A percentile compares a stretch with the other conserved stretches of the same genome.
phyloP scores from a whole-genome alignment of 108 stramenopile species.

The Chaetoceros tenuissimus region DNA sequence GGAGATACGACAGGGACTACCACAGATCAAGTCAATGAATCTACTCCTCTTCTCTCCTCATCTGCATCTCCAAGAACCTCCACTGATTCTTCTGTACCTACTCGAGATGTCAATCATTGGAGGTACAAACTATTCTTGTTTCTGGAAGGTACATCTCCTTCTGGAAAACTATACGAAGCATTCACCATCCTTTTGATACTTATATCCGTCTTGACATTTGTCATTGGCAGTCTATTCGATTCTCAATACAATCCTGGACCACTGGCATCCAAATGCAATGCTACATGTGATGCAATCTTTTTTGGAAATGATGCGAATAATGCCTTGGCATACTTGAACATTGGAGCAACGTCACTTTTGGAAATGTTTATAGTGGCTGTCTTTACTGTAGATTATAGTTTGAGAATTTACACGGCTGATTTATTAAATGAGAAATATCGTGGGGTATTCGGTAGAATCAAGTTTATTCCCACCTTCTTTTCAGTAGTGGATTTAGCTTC shows the following conservation, averaged over 20 bases:
- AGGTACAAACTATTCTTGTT: constrained; percentile 53
- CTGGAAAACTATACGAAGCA: constrained; percentile 59
- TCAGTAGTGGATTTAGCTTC: constrained; percentile 76
- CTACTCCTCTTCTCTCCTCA: background rate
- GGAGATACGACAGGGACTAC: background rate
- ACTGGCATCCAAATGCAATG: constrained; percentile 22
- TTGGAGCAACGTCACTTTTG: constrained; percentile 60
- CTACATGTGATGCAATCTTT: constrained; percentile 59
- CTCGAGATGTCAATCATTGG: too few species aligned
- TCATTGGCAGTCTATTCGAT: constrained; percentile 61
- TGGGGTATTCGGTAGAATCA: constrained; percentile 34
- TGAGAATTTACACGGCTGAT: constrained; percentile 57
- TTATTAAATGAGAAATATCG: constrained; percentile 39
- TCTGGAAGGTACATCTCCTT: constrained; percentile 66
- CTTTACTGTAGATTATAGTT: constrained; percentile 74
- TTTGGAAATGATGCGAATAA: constrained; percentile 70
- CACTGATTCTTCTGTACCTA: too few species aligned
- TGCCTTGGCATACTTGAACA: constrained; percentile 28
- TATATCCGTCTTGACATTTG: constrained; percentile 67
- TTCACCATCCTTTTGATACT: constrained; percentile 78
- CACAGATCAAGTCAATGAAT: background rate
- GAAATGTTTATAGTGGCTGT: constrained; percentile 57
- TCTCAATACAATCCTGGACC: constrained; percentile 48
- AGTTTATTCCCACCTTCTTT: constrained; percentile 51
- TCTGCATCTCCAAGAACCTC: too few species aligned